Conservation (phyloP, 2,329 filamentous ascomycete species). For the Cytospora piceae region DNA sequence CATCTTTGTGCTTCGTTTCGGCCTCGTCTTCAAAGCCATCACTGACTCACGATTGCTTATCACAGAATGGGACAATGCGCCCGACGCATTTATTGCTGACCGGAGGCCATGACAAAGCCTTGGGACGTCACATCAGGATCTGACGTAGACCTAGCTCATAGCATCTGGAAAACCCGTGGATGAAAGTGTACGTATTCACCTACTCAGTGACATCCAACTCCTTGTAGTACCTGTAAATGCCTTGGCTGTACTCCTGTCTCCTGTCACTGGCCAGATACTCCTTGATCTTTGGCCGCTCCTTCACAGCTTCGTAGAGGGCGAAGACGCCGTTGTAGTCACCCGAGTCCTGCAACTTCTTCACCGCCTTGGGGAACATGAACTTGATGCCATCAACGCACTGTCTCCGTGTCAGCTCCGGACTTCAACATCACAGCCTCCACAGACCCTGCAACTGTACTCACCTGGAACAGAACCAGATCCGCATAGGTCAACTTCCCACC, state of each 20-base stretch:
- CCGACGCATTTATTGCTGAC: too few relatives aligned
- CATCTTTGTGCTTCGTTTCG: too few relatives aligned
- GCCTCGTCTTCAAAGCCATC: too few relatives aligned
- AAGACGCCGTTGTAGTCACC: slow-evolving; percentile 66
- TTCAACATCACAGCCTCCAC: neutral
- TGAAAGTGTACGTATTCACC: neutral
- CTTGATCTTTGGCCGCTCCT: slow-evolving; percentile 66
- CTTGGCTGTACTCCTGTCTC: slow-evolving; percentile 62
- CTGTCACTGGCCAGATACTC: slow-evolving; percentile 70
- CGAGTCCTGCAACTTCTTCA: slow-evolving; percentile 56
- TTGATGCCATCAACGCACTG: slow-evolving; percentile 60
- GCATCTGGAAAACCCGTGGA: too few relatives aligned
- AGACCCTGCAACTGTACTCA: slow-evolving; percentile 38
- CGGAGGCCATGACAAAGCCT: too few relatives aligned
- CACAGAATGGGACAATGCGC: too few relatives aligned
- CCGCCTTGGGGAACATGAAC: slow-evolving; percentile 72
- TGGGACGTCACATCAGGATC: too few relatives aligned
- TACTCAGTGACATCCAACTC: slow-evolving; percentile 63
- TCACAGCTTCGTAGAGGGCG: slow-evolving; percentile 65
- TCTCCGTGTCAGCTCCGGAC: neutral
- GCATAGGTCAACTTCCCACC: slow-evolving; percentile 69
- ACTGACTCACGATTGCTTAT: too few relatives aligned
- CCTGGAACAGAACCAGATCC: slow-evolving; percentile 75
- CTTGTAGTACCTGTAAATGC: slow-evolving; percentile 73
- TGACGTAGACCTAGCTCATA: too few relatives aligned